Evolutionary conservation across 345 rosid species (phyloP).

Genomic region (Ricinus communis): DNA sequence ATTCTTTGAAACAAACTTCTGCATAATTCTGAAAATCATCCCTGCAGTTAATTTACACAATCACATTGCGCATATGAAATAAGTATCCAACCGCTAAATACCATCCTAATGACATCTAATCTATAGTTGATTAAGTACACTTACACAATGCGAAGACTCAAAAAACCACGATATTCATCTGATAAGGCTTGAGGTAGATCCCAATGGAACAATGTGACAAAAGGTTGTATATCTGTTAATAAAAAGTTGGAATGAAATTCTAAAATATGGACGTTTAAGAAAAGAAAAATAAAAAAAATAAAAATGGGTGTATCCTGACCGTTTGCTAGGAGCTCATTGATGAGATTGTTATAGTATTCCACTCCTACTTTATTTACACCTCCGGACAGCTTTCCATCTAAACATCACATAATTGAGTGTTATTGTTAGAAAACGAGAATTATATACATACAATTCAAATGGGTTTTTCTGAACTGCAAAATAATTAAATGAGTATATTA

Average conservation of each 20-base stretch:
- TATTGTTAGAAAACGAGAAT: no score
- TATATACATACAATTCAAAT: no score
- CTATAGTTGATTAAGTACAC: no score
- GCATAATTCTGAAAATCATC: slow-evolving; percentile 39
- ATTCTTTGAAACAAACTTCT: slow-evolving; percentile 44
- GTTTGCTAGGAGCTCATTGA: slow-evolving; percentile 19
- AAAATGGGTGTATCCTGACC: slow-evolving; percentile 6
- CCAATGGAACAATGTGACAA: slow-evolving; percentile 4
- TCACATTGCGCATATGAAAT: no score
- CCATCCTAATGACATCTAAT: no score
- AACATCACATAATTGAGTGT: not conserved
- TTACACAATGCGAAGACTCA: not conserved
- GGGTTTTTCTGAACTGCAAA: no score
- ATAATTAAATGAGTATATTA: not conserved
- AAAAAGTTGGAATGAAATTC: no score
- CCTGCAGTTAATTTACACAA: slow-evolving; percentile 20
- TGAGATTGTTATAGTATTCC: slow-evolving; percentile 34
- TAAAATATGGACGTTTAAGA: no score
- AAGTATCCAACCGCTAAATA: no score
- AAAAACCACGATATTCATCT: not conserved
- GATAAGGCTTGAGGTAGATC: not conserved
- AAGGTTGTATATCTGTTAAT: not conserved
- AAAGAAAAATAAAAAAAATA: not conserved
- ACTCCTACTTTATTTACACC: slow-evolving; percentile 29
- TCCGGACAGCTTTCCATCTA: slow-evolving; percentile 25